Percentiles rank a stretch among this genome's conserved stretches.
Evolutionary conservation across 2,329 filamentous ascomycete genomes (phyloP).

Genomic region (Epichloe uncinata): DNA sequence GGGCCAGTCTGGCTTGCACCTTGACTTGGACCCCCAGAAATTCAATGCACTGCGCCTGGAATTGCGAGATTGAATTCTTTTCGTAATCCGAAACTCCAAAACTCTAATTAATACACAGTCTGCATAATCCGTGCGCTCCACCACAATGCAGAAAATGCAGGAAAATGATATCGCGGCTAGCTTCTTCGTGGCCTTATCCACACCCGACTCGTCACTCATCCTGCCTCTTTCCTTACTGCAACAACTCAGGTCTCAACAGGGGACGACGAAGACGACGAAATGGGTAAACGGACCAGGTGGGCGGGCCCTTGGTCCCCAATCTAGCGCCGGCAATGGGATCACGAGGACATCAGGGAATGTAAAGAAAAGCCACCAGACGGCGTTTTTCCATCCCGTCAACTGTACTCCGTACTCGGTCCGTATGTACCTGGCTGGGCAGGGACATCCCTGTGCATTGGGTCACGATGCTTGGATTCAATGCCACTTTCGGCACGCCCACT

Average conservation of each 20-base stretch:
- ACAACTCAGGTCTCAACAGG: not conserved
- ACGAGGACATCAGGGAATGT: slow-evolving; percentile 15
- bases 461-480: slow-evolving; percentile 8
- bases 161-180: no score
- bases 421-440: not conserved
- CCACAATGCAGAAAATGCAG: no score
- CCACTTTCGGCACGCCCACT: not conserved
- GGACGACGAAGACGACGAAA: not conserved
- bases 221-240: no score
- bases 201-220: no score
- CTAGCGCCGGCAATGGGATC: slow-evolving; percentile 7
- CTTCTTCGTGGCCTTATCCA: no score
- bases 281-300: not conserved
- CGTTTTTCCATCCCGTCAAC: not conserved
- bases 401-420: no score
- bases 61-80: no score
- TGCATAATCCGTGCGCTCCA: no score
- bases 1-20: not conserved
- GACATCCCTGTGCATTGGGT: slow-evolving; percentile 4
- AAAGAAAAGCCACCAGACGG: not conserved
- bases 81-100: no score
- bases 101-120: no score
- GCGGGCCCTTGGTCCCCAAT: not conserved
- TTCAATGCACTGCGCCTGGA: not conserved
- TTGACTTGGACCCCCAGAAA: no score